phyloP scores from a whole-genome alignment of 208 protist genomes.

The Acanthamoeba rhysodes region DNA sequence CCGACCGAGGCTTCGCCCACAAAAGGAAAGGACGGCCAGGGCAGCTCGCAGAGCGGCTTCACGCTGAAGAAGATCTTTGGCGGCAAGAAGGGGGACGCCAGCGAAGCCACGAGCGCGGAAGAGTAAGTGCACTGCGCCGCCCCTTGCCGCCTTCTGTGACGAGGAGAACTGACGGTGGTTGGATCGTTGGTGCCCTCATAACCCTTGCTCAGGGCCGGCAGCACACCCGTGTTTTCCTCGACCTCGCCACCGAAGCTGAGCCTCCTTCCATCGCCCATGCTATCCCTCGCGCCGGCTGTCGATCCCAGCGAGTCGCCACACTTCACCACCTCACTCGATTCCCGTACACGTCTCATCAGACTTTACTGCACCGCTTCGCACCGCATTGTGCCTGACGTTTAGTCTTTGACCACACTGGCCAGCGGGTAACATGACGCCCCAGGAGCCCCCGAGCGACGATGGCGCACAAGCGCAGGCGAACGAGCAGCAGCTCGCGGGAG shows the following conservation, averaged over 20 bases:
- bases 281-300: not conserved
- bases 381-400: not conserved
- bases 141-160: not conserved
- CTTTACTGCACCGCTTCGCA: not conserved
- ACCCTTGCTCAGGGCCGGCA: not conserved
- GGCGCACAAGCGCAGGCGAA: not conserved
- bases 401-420: not conserved
- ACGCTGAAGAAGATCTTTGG: slow-evolving; percentile 52
- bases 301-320: not conserved
- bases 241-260: not conserved
- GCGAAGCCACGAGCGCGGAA: not conserved
- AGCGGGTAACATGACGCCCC: not conserved
- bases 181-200: not conserved
- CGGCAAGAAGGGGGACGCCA: slow-evolving; percentile 15
- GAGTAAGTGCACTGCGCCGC: not conserved
- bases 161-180: not conserved
- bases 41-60: not conserved
- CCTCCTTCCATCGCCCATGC: not conserved
- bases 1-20: not conserved
- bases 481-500: not conserved
- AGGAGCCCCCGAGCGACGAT: not conserved
- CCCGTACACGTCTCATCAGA: not conserved
- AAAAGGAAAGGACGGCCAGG: not conserved
- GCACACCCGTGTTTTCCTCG: not conserved
- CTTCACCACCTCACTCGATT: not conserved